phyloP scores from a whole-genome alignment of 805 yeast genomes.

The Maudiozyma saulgeensis region DNA sequence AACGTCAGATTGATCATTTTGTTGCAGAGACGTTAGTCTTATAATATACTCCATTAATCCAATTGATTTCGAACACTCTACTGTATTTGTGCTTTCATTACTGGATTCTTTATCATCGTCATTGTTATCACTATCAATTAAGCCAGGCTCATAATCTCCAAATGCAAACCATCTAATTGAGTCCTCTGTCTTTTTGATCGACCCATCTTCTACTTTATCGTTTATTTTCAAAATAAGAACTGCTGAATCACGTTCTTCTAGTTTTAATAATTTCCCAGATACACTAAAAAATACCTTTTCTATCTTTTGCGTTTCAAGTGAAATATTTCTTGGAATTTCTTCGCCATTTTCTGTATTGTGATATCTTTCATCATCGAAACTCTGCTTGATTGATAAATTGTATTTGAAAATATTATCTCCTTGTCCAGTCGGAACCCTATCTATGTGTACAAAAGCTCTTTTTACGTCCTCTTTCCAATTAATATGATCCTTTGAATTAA shows the following conservation, averaged over 20 bases:
- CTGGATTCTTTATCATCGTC: constrained; percentile 18
- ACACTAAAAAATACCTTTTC: constrained; percentile 56
- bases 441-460: constrained; percentile 39
- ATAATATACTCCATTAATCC: constrained; percentile 56
- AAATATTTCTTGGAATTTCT: constrained; percentile 27
- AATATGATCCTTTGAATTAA: constrained; percentile 35
- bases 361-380: constrained; percentile 60
- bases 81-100: constrained; percentile 3
- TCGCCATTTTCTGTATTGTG: constrained; percentile 49
- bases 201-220: constrained; percentile 7
- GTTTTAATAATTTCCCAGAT: constrained; percentile 52
- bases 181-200: constrained; percentile 13
- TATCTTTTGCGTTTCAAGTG: constrained; percentile 34
- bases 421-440: constrained; percentile 16
- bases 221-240: constrained; percentile 50
- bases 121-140: constrained; percentile 23
- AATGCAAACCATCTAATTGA: constrained; percentile 43
- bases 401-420: constrained; percentile 30
- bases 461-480: constrained; percentile 71
- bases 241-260: constrained; percentile 55
- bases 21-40: constrained; percentile 50
- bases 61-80: constrained; percentile 34
- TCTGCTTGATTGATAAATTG: constrained; percentile 41
- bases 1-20: constrained; percentile 46
- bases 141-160: constrained; percentile 32